Base-by-base conservation (phyloP, 192 early-diverging fungal species). In the Backusella australiensis region DNA sequence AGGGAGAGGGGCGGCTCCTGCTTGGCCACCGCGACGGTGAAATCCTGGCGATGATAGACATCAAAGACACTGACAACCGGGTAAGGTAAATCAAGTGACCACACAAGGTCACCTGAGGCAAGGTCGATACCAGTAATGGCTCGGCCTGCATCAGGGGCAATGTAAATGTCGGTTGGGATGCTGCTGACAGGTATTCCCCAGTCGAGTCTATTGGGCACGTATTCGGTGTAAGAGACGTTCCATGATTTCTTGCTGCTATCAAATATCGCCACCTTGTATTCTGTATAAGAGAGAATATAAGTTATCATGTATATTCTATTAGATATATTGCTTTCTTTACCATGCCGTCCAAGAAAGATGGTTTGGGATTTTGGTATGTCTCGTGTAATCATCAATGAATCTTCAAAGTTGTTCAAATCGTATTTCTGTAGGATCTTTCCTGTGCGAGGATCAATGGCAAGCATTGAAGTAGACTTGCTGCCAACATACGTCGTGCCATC, bases 391-490 rank as follows among this genome's bases (percentile, higher is more conserved):
- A 81, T 77, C n/a, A 71, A 42, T 56, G 59, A 74, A 46, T 74
- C 52, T n/a, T 66, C 67, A 44, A 67, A 72, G 41, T 81, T 74
- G 34, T 85, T 85, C 32, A 77, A 86, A 65, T 89, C 91, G 78
- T 87, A 93, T 12, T 79, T 77, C 21, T 84, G 77, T 21, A 93
- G 72, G 19, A 96, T 83, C 19, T 81, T 77, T 0, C 94, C 94
- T 34, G 86, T 87, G 1, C 78, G 39, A 49, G 93, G 86, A 81
- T 96, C 90, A 11, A 96, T 75, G 2, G 93, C 93, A 1, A 91
- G 78, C 67, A 96, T 84, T 6, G 84, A 84, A 19, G 92, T 89
- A 11, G 83, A 81, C 74, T 94, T 94, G 19, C 78, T 83, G 4
- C 93, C 89, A 3, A 90, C 90, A 75, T 92, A 94, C 4, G 90